phyloP scores from a whole-genome alignment of 345 rosid genomes.

The Bruguiera sexangula region DNA sequence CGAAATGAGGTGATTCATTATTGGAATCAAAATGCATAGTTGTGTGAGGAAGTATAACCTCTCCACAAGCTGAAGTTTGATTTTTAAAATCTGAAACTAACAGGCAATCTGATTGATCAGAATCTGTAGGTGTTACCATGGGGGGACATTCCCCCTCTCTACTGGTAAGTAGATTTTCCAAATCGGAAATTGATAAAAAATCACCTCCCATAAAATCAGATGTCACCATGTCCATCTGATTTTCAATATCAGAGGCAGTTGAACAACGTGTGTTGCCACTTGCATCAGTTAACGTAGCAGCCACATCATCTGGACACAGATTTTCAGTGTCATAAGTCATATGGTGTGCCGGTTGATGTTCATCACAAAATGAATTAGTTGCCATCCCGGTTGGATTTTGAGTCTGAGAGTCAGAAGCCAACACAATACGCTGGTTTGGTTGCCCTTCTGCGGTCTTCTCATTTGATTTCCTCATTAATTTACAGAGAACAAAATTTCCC shows the following conservation, averaged over 20 bases:
- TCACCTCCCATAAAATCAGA: background rate
- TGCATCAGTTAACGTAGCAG: background rate
- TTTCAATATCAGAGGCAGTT: background rate
- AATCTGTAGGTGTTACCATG: background rate
- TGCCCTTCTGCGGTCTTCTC: background rate
- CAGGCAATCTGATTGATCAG: background rate
- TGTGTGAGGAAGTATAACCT: background rate
- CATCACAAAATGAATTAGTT: background rate
- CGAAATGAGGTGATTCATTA: background rate
- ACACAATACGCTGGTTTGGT: background rate
- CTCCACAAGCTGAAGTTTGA: background rate
- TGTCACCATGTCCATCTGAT: background rate
- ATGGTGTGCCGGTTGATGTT: background rate
- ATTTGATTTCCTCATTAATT: conserved; percentile 23
- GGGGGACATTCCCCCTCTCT: background rate
- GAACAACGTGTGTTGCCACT: background rate
- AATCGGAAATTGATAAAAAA: background rate
- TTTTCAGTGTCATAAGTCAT: background rate
- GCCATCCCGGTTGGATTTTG: background rate
- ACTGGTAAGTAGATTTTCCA: background rate
- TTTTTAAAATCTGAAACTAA: background rate
- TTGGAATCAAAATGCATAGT: background rate
- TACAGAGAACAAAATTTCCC: conserved; percentile 28
- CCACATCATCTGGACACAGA: background rate
- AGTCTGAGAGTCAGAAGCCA: background rate